Evolutionary conservation across 352 stramenopile species (phyloP), one percentile per base, ranked within the genome.

Genomic region (Thalassiosira mediterranea): DNA sequence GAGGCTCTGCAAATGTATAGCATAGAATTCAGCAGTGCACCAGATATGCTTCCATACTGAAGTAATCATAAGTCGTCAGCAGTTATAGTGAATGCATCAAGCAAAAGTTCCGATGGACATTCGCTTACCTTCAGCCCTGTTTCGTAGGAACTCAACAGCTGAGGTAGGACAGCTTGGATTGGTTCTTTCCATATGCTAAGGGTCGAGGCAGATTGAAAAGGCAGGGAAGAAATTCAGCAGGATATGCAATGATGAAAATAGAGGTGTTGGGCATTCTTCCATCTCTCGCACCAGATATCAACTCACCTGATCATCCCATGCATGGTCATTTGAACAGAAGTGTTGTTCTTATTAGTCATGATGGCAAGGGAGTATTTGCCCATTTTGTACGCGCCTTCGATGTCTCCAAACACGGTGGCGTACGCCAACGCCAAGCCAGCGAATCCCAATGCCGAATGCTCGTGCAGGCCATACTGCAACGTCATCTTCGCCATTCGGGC

Each of bases 401-500:
- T 29, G 19, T 57, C 48, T 11, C 13, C 17, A 28, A 57, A 57
- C 21, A 57, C 48, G 28, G 48, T 57, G 48, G 23, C 23, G 28
- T 57, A 57, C 2, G 48, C 23, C 4, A 57, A 29, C 23, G 48
- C 48, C 23, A 57, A 34, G 19, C 48, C 48, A 57, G 17, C n/a
- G 7, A 57, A 34, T 32, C 48, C 48, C 13, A 57, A 23, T 3
- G 48, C 23, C 21, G 48, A 57, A 57, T 29, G 28, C 11, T 57
- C 48, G 11, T 57, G 48, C 48, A 57, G n/a, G 4, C 48, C 48
- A 28, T 29, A 57, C 28, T 57, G 19, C 21, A 57, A 21, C 48
- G 48, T 57, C 23, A 57, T 29, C 13, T 57, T 4, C 17, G 28
- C 23, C 48, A 57, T 57, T 17, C 48, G 48, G 28, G 15, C 21